Base-by-base conservation (phyloP, 169 alveolate genomes). In the Plasmodium reichenowi region DNA sequence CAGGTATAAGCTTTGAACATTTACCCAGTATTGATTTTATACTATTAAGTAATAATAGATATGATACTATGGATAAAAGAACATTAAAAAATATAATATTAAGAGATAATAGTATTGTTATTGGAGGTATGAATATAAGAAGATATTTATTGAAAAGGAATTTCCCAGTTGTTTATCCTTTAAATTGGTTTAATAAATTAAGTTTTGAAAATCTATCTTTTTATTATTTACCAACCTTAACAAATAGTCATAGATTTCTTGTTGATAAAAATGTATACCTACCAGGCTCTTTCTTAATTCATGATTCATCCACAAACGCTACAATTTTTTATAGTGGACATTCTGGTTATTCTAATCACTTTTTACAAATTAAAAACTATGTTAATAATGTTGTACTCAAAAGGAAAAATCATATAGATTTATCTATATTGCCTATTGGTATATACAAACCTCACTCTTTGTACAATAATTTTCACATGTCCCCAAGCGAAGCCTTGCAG, bases 261-360 rank as follows among this genome's bases (percentile, higher is more conserved):
- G 2, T 59, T 29, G 92, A 85, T 62, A 85, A 72, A 71, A 85
- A 85, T 60, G 87, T 85, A 20, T 85, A 85, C 29, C 71, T 85
- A 15, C 92, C 92, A 7, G 92, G 92, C n/a, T 85, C 92, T 26
- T 85, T 85, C 38, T 71, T 85, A 58, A 85, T 85, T 9, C 87
- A 85, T 70, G 87, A 85, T 59, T 54, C 32, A 32, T 15, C 22
- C 12, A 58, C 52, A 10, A 85, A 85, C 47, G 48, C 67, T n/a
- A 15, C 92, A 24, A 85, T 85, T 63, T 85, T 85, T 71, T 85
- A 85, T 50, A 64, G 92, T 85, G 92, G 92, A 3, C 92, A 85
- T 63, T 71, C 92, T 12, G 74, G 85, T 20, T 85, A 85, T 85
- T 85, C 92, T 7, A 60, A 71, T 63, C 92, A 85, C 32, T 71